Conservation (phyloP, 345 rosid genomes). For the Arabidopsis thaliana region TAIR10.1 NC_003070.9:6551501-6552000, state of each 20-base stretch:
- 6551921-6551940: constrained; percentile 28
- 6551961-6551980: constrained; percentile 40
- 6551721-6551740: constrained; percentile 35
- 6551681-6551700: constrained; percentile 35
- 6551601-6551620: constrained; percentile 40
- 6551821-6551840: constrained; percentile 28
- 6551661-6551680: constrained; percentile 28
- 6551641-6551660: constrained; percentile 29
- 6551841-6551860: constrained; percentile 43
- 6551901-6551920: constrained; percentile 39
- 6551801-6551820: constrained; percentile 47
- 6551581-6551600: constrained; percentile 37
- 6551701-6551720: constrained; percentile 43
- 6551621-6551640: constrained; percentile 35
- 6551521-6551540: constrained; percentile 67
- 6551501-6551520: constrained; percentile 66
- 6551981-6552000: constrained; percentile 28
- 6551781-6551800: constrained; percentile 47
- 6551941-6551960: constrained; percentile 31
- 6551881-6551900: constrained; percentile 38
- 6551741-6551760: constrained; percentile 33
- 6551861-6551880: constrained; percentile 39
- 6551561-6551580: constrained; percentile 6
- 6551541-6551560: constrained; percentile 52
- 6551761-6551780: constrained; percentile 31